phyloP scores from a whole-genome alignment of 139 green algal genomes.

The Pleodorina starrii region DNA sequence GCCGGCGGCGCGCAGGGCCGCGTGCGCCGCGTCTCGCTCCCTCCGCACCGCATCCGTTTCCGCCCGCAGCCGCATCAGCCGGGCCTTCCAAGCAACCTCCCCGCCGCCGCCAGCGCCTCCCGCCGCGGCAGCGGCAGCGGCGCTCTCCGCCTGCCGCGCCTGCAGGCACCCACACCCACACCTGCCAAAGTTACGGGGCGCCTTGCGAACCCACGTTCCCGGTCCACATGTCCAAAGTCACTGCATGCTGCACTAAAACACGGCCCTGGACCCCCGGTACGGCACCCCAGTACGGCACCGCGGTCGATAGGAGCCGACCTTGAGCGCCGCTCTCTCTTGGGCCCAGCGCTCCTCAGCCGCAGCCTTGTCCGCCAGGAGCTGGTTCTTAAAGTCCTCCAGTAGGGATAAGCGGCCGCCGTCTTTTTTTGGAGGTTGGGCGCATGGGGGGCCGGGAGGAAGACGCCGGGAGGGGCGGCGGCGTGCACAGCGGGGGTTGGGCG shows the following conservation, averaged over 20 bases:
- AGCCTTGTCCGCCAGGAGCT: slow-evolving; percentile 31
- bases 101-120: neutral
- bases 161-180: no score
- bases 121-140: slow-evolving; percentile 5
- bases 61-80: slow-evolving; percentile 25
- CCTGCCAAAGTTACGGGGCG: neutral
- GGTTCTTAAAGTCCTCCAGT: slow-evolving; percentile 48
- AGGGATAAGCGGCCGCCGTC: slow-evolving; percentile 19
- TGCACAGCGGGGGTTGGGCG: neutral
- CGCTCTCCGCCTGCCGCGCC: neutral
- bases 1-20: neutral
- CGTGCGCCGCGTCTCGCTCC: slow-evolving; percentile 23
- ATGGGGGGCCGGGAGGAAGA: no score
- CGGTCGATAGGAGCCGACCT: no score
- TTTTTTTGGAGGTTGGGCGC: no score
- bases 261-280: no score
- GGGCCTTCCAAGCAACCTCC: slow-evolving; percentile 7
- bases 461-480: neutral
- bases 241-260: no score
- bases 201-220: no score
- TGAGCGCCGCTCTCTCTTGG: neutral
- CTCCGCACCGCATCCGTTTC: neutral
- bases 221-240: no score
- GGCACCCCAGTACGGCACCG: no score
- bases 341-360: slow-evolving; percentile 28